phyloP scores from a whole-genome alignment of 305 asterid species.

The Coffea humblotiana region DNA sequence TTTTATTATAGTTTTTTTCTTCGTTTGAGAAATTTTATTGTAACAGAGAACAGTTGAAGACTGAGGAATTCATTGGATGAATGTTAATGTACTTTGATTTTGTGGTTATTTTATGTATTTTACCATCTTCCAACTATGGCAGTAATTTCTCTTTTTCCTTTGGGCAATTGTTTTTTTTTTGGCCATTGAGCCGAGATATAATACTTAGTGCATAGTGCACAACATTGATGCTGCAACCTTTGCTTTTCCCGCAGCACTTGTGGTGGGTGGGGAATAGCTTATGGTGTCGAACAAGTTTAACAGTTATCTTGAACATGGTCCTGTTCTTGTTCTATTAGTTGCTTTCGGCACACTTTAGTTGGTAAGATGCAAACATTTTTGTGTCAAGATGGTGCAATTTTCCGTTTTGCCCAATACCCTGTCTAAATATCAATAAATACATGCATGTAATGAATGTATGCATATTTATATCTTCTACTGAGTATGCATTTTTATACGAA shows the following conservation, averaged over 20 bases:
- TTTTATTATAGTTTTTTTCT: not conserved
- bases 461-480: not conserved
- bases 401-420: not conserved
- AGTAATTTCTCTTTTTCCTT: not conserved
- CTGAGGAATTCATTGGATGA: conserved; percentile 9
- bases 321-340: not conserved
- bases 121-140: not conserved
- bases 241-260: conserved; percentile 21
- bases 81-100: conserved; percentile 8
- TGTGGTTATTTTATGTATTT: not conserved
- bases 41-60: conserved; percentile 18
- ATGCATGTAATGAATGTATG: not conserved
- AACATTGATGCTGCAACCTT: conserved; percentile 24
- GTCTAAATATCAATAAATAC: conserved; percentile 2
- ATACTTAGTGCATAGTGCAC: conserved; percentile 38
- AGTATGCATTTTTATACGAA: not conserved
- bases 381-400: not conserved
- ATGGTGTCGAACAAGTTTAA: conserved; percentile 17
- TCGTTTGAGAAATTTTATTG: conserved; percentile 9
- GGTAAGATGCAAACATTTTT: not conserved
- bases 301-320: not conserved
- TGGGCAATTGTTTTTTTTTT: not conserved
- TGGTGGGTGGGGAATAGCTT: conserved; percentile 17
- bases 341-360: not conserved
- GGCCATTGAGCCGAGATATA: conserved; percentile 28